Percentiles rank a stretch among this genome's conserved stretches.
phyloP scores from a whole-genome alignment of 148 eudicot species.

The Oxyria digyna region DNA sequence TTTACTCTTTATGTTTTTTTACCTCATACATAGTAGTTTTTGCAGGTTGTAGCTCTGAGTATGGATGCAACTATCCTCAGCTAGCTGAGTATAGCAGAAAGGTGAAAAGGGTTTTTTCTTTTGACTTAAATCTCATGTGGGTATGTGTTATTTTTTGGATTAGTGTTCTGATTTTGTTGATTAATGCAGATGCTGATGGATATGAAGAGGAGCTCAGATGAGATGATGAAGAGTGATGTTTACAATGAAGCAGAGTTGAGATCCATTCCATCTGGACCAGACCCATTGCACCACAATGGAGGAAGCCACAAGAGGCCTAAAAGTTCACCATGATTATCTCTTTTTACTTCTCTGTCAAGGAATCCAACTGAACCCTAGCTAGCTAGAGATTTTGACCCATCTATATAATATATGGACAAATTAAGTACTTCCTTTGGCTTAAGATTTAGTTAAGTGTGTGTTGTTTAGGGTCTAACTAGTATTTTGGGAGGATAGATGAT shows the following conservation, averaged over 20 bases:
- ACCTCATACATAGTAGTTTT: not conserved
- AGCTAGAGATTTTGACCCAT: conserved; percentile 3
- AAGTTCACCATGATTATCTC: not conserved
- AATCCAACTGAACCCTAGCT: not conserved
- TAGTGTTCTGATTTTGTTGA: not conserved
- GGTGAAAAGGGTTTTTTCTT: conserved; percentile 4
- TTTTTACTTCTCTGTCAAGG: conserved; percentile 3
- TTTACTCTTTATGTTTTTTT: not conserved
- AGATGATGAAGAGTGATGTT: not conserved
- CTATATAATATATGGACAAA: not conserved
- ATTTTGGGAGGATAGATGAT: not conserved
- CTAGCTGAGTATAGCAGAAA: conserved; percentile 14
- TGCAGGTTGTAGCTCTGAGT: conserved; percentile 10
- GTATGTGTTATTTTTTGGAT: not conserved
- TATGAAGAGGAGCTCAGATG: conserved; percentile 7
- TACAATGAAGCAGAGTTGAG: conserved; percentile 22
- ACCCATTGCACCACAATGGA: conserved; percentile 41
- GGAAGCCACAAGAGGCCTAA: conserved; percentile 27
- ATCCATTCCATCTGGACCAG: conserved; percentile 35
- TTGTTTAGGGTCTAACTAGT: not conserved
- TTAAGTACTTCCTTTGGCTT: not conserved
- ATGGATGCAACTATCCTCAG: conserved; percentile 8
- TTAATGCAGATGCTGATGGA: not conserved
- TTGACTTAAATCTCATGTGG: not conserved
- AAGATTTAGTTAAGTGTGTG: not conserved